Evolutionary conservation across 768 basidiomycete species (phyloP), one percentile per base, ranked within the genome.

Genomic region (Cystobasidium onofrii): DNA sequence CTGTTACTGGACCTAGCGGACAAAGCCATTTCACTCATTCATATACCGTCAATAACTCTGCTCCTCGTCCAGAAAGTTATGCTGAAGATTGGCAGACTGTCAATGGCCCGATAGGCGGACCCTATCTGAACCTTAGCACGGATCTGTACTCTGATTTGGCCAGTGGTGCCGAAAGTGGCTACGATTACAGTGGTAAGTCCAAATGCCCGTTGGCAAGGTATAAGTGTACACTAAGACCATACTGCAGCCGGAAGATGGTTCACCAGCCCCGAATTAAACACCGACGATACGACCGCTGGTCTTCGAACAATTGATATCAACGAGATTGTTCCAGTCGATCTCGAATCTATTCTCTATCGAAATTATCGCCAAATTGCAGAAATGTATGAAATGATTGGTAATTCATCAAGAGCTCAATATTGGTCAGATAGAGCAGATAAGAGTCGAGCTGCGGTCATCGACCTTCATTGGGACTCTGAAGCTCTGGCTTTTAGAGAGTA

Each of bases 401-500:
- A 61, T 44, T 18, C 29, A 41, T 36, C 18, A 33, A 55, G n/a
- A 20, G 52, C 36, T 73, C 36, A 61, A 43, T 46, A 76, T 62
- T 74, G 74, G 76, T 36, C 67, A 1, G 70, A 64, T 39, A n/a
- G 55, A 23, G 75, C 54, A 33, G 61, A 52, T 0, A 81, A 82
- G 9, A 82, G 91, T 52, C 86, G 86, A 73, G 84, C 81, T 25
- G 92, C 88, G 0, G 86, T 96, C 74, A 82, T 96, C 41, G 94
- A 97, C 80, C 85, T 96, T 10, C 84, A 87, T 81, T 96, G 93
- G 92, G 90, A 95, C 79, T 76, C 86, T 0, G 81, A 83, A 9
- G 90, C 89, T 83, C 83, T 91, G n/a, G 89, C 89, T 0, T 95
- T 94, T 82, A 94, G 94, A 78, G 93, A 95, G 81, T 96, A 89